Conservation (phyloP, 2,329 filamentous ascomycete species). For the Amesomyces nigricolor region DNA sequence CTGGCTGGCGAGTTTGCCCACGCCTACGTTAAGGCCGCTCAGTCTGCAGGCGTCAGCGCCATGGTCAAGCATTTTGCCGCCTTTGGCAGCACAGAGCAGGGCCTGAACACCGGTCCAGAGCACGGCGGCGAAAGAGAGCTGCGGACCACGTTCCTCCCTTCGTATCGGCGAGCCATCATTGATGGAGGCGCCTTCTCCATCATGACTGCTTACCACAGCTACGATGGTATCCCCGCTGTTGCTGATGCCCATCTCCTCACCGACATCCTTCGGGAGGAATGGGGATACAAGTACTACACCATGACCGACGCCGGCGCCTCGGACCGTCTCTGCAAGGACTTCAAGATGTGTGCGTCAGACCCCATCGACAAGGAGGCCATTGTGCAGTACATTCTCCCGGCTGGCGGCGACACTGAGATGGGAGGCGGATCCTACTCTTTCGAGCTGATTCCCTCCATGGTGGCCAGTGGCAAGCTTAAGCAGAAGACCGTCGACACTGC, state of each 20-base stretch:
- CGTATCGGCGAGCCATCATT: constrained; percentile 65
- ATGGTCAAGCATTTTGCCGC: constrained; percentile 73
- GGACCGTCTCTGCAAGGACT: constrained; percentile 58
- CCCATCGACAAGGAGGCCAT: constrained; percentile 58
- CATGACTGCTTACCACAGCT: constrained; percentile 71
- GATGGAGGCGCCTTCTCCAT: constrained; percentile 62
- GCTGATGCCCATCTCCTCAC: constrained; percentile 61
- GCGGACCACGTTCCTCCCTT: constrained; percentile 50
- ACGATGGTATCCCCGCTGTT: constrained; percentile 65
- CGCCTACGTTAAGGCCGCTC: constrained; percentile 51
- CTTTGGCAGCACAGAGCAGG: constrained; percentile 64
- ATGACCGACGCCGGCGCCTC: constrained; percentile 63
- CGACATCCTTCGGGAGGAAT: constrained; percentile 63
- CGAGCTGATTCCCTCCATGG: constrained; percentile 58
- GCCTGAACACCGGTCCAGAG: constrained; percentile 59
- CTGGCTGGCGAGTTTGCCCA: constrained; percentile 64
- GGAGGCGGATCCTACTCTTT: constrained; percentile 69
- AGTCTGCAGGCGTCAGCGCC: constrained; percentile 59
- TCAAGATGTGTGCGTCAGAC: constrained; percentile 55
- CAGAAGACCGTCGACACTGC: constrained; percentile 58
- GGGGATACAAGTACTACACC: constrained; percentile 67
- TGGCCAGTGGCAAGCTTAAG: constrained; percentile 56
- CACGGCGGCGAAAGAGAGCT: constrained; percentile 50
- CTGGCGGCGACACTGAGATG: constrained; percentile 71
- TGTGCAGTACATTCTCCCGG: constrained; percentile 54